Evolutionary conservation across 1,139 yeast species (phyloP).

Genomic region (Kodamaea alishanica): DNA sequence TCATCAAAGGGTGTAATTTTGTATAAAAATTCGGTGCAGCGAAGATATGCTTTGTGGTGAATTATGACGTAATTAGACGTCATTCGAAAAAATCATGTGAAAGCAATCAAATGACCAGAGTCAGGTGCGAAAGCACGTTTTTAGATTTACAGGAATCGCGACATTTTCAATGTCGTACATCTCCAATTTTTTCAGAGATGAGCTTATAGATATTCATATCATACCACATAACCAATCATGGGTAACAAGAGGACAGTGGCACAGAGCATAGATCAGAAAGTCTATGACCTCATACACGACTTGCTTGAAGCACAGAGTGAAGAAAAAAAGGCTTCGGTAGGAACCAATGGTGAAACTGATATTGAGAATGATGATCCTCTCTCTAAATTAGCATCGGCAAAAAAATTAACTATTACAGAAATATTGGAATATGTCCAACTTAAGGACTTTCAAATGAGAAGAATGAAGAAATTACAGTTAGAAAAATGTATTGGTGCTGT

Average conservation of each 20-base stretch:
- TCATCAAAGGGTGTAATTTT: too few species aligned
- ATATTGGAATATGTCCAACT: conserved; percentile 52
- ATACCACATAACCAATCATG: conserved; percentile 6
- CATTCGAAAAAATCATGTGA: too few species aligned
- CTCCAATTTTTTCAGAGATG: too few species aligned
- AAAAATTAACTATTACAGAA: conserved; percentile 50
- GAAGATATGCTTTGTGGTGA: too few species aligned
- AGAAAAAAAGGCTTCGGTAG: conserved; percentile 21
- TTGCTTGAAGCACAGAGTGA: conserved; percentile 51
- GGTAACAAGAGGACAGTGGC: conserved; percentile 20
- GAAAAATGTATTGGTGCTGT: conserved; percentile 59
- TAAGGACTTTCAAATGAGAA: conserved; percentile 60
- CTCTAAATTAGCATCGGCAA: conserved; percentile 53
- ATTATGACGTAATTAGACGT: too few species aligned
- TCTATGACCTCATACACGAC: conserved; percentile 46
- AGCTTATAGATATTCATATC: neutral
- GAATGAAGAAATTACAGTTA: conserved; percentile 58
- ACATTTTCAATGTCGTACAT: too few species aligned
- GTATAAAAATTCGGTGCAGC: too few species aligned
- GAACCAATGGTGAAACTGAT: conserved; percentile 18
- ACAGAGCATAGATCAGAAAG: conserved; percentile 46
- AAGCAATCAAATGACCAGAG: too few species aligned
- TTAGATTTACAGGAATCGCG: too few species aligned
- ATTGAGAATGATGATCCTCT: conserved; percentile 28
- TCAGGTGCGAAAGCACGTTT: too few species aligned